These are phyloP conservation scores for Austroboletus rostrupii DNA, from an alignment of 1,284 basidiomycete genomes.

Conservation along the genomic window DNA sequence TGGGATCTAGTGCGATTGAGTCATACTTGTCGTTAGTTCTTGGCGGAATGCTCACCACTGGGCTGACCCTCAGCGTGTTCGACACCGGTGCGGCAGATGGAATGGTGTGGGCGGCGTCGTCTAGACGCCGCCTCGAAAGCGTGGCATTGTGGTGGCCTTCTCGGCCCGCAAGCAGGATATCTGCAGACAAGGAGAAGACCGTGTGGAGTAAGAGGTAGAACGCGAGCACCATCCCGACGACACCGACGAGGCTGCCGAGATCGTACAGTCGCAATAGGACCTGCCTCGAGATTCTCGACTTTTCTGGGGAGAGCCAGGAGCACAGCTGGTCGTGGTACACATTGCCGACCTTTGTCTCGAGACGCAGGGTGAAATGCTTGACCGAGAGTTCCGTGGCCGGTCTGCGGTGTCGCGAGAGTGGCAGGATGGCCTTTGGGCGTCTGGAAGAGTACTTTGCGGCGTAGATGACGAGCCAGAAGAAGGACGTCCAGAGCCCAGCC, in stretches of 20 bases:
- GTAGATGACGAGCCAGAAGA: conserved; percentile 26
- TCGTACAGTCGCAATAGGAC: conserved; percentile 43
- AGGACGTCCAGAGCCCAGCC: conserved; percentile 19
- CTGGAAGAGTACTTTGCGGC: conserved; percentile 20
- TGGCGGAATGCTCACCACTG: conserved; percentile 40
- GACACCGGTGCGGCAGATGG: conserved; percentile 11
- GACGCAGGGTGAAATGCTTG: conserved; percentile 40
- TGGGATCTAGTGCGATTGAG: conserved; percentile 52
- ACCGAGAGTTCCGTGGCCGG: conserved; percentile 22
- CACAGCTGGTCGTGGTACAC: conserved; percentile 44
- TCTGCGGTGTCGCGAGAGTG: conserved; percentile 20
- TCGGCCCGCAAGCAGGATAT: conserved; percentile 13
- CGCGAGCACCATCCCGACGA: conserved; percentile 48
- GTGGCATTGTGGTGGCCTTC: conserved; percentile 1
- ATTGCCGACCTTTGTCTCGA: conserved; percentile 56
- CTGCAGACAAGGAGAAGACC: conserved; percentile 19
- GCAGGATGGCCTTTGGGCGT: conserved; percentile 19
- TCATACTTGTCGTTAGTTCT: not conserved
- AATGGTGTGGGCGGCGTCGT: not conserved
- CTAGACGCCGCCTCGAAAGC: conserved; percentile 18
- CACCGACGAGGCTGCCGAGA: conserved; percentile 43
- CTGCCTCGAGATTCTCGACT: conserved; percentile 18
- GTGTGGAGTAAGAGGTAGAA: conserved; percentile 42
- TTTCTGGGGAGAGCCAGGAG: conserved; percentile 26
- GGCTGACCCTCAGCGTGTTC: conserved; percentile 30